These are phyloP conservation scores for Miscanthus lutarioriparius DNA, from an alignment of 176 grass and related monocot species.

Conservation along the genomic window DNA sequence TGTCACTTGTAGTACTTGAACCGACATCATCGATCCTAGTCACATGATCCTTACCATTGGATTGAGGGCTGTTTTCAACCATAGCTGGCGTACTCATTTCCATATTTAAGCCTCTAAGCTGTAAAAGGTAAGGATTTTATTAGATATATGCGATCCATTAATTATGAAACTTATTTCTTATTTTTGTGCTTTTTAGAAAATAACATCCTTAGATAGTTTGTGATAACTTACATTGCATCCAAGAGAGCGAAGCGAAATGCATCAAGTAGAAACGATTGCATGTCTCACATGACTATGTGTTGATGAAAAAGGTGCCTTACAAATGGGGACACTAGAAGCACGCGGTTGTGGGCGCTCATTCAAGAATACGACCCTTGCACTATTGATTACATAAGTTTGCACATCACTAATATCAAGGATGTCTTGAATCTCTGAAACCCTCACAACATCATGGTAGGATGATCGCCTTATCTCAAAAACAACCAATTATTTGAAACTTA, in stretches of 20 bases:
- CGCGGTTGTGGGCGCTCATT: conserved; percentile 48
- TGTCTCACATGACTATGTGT: conserved; percentile 46
- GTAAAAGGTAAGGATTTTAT: too few relatives aligned
- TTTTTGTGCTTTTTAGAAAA: background rate
- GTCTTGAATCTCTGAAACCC: conserved; percentile 51
- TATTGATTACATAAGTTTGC: conserved; percentile 70
- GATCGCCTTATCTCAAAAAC: conserved; percentile 63
- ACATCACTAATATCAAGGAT: conserved; percentile 56
- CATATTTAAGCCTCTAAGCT: too few relatives aligned
- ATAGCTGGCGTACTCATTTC: conserved; percentile 29
- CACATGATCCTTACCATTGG: background rate
- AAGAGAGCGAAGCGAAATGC: conserved; percentile 34
- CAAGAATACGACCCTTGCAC: conserved; percentile 59
- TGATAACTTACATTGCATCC: conserved; percentile 58
- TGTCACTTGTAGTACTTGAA: background rate
- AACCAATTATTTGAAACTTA: background rate
- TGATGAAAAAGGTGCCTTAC: conserved; percentile 14
- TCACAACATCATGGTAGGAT: conserved; percentile 71
- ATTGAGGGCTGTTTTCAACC: background rate
- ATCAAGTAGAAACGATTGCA: conserved; percentile 44
- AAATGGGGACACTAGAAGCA: background rate
- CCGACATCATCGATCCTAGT: background rate
- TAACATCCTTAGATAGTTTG: background rate
- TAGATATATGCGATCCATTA: too few relatives aligned
- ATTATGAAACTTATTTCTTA: background rate